Conservation (phyloP, 495 filamentous ascomycete species). For the Xylaria longipes region DNA sequence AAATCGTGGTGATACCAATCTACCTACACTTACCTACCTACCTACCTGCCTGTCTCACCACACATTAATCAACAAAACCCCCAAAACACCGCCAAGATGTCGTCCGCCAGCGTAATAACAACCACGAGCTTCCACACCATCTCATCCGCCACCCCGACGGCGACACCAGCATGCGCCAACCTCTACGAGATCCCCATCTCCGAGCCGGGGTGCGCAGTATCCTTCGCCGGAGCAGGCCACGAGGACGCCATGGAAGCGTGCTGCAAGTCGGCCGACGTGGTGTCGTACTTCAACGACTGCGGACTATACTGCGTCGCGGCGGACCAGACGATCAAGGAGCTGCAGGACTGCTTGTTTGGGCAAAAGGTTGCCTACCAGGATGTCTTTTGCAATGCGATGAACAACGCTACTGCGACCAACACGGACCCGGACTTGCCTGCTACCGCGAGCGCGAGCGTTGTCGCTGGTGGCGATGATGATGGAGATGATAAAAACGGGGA, state of each 20-base stretch:
- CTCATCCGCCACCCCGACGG: slow-evolving; percentile 36
- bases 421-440: slow-evolving; percentile 35
- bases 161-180: slow-evolving; percentile 35
- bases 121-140: neutral
- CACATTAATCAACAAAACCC: neutral
- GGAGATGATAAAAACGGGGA: neutral
- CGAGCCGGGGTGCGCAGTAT: slow-evolving; percentile 53
- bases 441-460: slow-evolving; percentile 35
- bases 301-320: slow-evolving; percentile 58
- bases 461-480: slow-evolving; percentile 31
- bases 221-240: slow-evolving; percentile 43
- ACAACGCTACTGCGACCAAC: slow-evolving; percentile 52
- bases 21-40: neutral
- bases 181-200: slow-evolving; percentile 50
- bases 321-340: slow-evolving; percentile 46
- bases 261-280: slow-evolving; percentile 51
- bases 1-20: neutral
- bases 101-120: neutral
- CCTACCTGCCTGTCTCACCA: neutral
- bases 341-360: slow-evolving; percentile 46
- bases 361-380: slow-evolving; percentile 41
- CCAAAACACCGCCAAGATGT: neutral
- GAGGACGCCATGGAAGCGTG: slow-evolving; percentile 51
- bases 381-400: slow-evolving; percentile 49
- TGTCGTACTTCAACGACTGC: slow-evolving; percentile 55